Evolutionary conservation across 2,329 filamentous ascomycete species (phyloP).

Genomic region (Colletotrichum lini): DNA sequence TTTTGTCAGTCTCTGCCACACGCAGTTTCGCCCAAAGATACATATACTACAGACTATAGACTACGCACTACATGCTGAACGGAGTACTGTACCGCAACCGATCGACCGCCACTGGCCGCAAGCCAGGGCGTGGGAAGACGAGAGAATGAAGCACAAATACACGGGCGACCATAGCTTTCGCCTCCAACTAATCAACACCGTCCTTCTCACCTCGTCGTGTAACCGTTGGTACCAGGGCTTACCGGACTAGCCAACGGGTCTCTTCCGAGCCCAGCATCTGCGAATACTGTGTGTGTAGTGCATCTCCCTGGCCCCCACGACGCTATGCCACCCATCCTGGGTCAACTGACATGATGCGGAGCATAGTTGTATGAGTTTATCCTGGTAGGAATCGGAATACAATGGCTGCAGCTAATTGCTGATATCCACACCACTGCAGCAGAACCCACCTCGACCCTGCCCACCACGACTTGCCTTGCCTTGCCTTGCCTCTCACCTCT

Average conservation of each 20-base stretch:
- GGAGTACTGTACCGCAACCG: neutral
- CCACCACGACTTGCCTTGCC: too few species aligned
- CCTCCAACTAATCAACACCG: constrained; percentile 35
- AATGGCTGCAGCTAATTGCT: constrained; percentile 37
- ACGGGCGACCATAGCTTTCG: constrained; percentile 34
- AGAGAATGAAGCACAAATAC: constrained; percentile 36
- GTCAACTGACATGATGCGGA: constrained; percentile 19
- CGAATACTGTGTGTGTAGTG: too few species aligned
- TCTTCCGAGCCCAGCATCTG: neutral
- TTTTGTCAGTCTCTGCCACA: neutral
- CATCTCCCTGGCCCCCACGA: constrained; percentile 10
- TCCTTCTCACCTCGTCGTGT: constrained; percentile 28
- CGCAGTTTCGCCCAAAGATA: neutral
- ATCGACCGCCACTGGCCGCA: constrained; percentile 26
- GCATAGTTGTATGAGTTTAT: constrained; percentile 13
- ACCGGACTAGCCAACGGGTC: constrained; percentile 20
- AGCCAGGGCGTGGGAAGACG: constrained; percentile 22
- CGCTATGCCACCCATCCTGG: constrained; percentile 20
- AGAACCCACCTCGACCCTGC: constrained; percentile 28
- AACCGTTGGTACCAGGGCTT: constrained; percentile 25
- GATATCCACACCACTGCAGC: constrained; percentile 33
- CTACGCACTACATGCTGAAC: too few species aligned
- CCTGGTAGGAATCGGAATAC: constrained; percentile 24
- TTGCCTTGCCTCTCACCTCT: constrained; percentile 9
- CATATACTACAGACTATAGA: neutral